phyloP scores from a whole-genome alignment of 169 alveolate genomes.

The Babesia bigemina region DNA sequence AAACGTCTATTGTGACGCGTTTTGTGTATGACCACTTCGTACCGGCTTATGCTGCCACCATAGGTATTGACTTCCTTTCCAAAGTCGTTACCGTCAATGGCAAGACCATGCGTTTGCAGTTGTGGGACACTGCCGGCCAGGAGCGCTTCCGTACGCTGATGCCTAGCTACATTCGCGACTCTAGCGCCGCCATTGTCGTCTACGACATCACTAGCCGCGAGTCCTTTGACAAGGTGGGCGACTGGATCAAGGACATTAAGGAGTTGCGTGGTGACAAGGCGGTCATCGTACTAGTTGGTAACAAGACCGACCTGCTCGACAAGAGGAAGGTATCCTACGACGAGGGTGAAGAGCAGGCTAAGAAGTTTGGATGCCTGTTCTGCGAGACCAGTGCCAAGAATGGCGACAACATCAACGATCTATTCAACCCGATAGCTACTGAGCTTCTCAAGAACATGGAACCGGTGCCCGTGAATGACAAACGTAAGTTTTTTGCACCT shows the following conservation, averaged over 20 bases:
- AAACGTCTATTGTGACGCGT: constrained; percentile 96
- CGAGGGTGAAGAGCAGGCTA: constrained; percentile 91
- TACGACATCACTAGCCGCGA: constrained; percentile 93
- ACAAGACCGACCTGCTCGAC: constrained; percentile 95
- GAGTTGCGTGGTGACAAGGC: constrained; percentile 94
- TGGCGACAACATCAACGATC: constrained; percentile 89
- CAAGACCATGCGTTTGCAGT: constrained; percentile 93
- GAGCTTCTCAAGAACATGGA: constrained; percentile 62
- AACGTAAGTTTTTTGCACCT: constrained; percentile 22
- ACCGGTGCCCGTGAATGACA: constrained; percentile 66
- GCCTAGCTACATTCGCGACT: constrained; percentile 96
- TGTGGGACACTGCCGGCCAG: constrained; percentile 99
- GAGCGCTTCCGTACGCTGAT: constrained; percentile 94
- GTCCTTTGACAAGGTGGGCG: constrained; percentile 88
- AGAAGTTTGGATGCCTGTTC: constrained; percentile 89
- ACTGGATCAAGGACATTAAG: constrained; percentile 97
- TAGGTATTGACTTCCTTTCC: constrained; percentile 97
- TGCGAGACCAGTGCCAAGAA: constrained; percentile 97
- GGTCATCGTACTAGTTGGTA: constrained; percentile 94
- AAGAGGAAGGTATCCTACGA: constrained; percentile 89
- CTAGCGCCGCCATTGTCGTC: constrained; percentile 95
- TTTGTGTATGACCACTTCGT: constrained; percentile 96
- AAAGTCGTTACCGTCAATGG: constrained; percentile 94
- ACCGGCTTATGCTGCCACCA: constrained; percentile 87
- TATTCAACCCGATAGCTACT: constrained; percentile 54